A percentile compares a stretch with the other conserved stretches of the same genome.
Conservation (phyloP, 305 asterid genomes). For the Solanum hybrid region DNA sequence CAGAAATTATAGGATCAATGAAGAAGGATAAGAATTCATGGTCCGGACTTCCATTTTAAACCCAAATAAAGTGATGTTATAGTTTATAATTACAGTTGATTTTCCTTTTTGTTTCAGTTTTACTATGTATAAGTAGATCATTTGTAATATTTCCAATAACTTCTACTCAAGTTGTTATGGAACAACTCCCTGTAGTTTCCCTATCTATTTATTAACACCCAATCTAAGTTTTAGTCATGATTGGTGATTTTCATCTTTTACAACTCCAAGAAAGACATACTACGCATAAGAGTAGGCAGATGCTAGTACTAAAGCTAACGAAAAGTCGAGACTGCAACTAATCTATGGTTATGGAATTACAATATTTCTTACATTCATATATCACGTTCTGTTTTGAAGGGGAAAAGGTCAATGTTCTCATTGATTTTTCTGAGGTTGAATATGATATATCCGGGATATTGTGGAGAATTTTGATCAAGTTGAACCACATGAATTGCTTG, state of each 20-base stretch:
- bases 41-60: not conserved
- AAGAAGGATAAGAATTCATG: not conserved
- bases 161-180: not conserved
- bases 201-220: not conserved
- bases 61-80: not conserved
- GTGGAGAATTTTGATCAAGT: not conserved
- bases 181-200: not conserved
- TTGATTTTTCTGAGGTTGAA: not conserved
- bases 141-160: not conserved
- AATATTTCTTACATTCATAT: not conserved
- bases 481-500: not conserved
- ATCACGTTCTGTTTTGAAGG: not conserved
- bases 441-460: not conserved
- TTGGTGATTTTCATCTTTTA: not conserved
- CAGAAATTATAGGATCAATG: not conserved
- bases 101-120: not conserved
- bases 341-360: not conserved
- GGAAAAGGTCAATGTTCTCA: not conserved
- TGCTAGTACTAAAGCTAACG: not conserved
- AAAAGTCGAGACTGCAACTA: not conserved
- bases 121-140: not conserved
- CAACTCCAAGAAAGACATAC: not conserved
- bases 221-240: not conserved
- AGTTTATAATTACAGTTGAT: not conserved
- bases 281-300: not conserved